A percentile compares a stretch with the other conserved stretches of the same genome.
Conservation (phyloP, 192 early-diverging fungal species). For the Dissophora globulifera region DNA sequence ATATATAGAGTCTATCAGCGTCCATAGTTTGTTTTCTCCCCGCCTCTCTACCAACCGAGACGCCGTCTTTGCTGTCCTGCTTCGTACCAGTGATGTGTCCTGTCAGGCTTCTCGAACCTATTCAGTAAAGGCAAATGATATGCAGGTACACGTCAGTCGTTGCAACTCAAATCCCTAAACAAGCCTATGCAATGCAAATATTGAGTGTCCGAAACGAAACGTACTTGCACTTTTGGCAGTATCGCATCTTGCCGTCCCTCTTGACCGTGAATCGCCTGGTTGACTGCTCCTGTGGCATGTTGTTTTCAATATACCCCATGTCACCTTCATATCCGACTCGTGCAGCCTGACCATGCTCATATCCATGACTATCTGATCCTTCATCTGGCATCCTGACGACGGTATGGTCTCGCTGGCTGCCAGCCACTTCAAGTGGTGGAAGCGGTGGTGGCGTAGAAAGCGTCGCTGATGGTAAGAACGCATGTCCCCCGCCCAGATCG, state of each 20-base stretch:
- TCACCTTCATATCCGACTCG: conserved; percentile 16
- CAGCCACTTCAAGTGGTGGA: conserved; percentile 19
- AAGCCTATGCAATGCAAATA: background rate
- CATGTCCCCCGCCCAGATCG: conserved; percentile 16
- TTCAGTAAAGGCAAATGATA: background rate
- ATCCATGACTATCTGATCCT: conserved; percentile 4
- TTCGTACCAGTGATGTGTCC: conserved; percentile 56
- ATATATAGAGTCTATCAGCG: too few species aligned
- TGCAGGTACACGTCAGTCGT: background rate
- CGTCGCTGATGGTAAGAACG: background rate
- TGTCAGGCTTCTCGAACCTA: conserved; percentile 54
- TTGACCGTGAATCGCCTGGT: conserved; percentile 49
- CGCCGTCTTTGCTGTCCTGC: too few species aligned
- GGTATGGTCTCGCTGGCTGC: conserved; percentile 7
- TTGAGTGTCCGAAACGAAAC: background rate
- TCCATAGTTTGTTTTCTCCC: too few species aligned
- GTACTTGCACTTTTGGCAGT: conserved; percentile 58
- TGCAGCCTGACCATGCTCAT: background rate
- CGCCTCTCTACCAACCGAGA: too few species aligned
- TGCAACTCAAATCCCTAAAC: background rate
- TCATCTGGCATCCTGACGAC: conserved; percentile 11
- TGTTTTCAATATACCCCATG: conserved; percentile 14
- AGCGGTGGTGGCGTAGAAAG: conserved; percentile 1
- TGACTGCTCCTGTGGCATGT: conserved; percentile 21
- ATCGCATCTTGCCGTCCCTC: conserved; percentile 54